Conservation (phyloP, 257 asterid species). For the Solanum habrochaites region DNA sequence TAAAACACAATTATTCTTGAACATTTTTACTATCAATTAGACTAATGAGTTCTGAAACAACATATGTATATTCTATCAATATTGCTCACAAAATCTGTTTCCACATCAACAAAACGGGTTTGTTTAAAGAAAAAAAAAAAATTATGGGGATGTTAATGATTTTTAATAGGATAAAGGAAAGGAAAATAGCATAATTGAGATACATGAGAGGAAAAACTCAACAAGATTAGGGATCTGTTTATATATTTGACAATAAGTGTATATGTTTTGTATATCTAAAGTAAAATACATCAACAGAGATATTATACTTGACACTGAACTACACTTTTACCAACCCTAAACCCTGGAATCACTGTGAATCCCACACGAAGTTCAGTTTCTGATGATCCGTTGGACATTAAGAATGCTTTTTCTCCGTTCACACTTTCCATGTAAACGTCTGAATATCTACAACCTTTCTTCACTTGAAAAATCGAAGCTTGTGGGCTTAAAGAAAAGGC, state of each 20-base stretch:
- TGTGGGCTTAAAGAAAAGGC: slow-evolving; percentile 40
- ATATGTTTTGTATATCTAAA: background rate
- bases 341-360: slow-evolving; percentile 59
- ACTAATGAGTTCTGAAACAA: too few relatives aligned
- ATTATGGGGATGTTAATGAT: too few relatives aligned
- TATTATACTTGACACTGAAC: slow-evolving; percentile 45
- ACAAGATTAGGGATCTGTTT: too few relatives aligned
- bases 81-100: too few relatives aligned
- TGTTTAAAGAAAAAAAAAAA: too few relatives aligned
- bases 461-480: slow-evolving; percentile 45
- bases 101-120: fast-evolving
- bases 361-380: slow-evolving; percentile 41
- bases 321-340: slow-evolving; percentile 22
- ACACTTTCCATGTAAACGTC: slow-evolving; percentile 74
- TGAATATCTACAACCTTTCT: slow-evolving; percentile 34
- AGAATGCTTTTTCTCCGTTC: slow-evolving; percentile 40
- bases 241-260: background rate
- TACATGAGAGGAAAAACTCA: too few relatives aligned
- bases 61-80: too few relatives aligned
- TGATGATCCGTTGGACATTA: slow-evolving; percentile 1
- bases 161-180: too few relatives aligned
- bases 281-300: slow-evolving; percentile 3
- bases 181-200: too few relatives aligned
- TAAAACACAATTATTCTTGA: too few relatives aligned
- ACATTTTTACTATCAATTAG: too few relatives aligned